Evolutionary conservation across 345 rosid genomes (phyloP), one percentile per base, ranked within the genome.

Genomic region (Hibiscus mutabilis): DNA sequence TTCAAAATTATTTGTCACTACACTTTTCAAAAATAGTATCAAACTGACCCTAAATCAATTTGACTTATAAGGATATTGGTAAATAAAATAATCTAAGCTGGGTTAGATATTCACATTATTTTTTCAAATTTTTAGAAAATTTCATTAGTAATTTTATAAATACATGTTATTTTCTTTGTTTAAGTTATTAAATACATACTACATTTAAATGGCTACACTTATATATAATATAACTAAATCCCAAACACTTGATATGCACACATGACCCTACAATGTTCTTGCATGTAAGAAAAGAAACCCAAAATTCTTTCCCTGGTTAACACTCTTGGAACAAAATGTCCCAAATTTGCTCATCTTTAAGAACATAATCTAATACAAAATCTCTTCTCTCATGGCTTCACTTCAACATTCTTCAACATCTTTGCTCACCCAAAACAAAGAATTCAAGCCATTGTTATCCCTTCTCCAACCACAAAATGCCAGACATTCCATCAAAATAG

Each of bases 401-500:
- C 13, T 57, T 40, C 73, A 70, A 21, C 22, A 14, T 55, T 70
- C 33, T 56, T 18, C 15, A 57, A 53, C 53, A 33, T 22, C 64
- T 12, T 37, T 21, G 22, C 53, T 33, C 22, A 35, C 53, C 24
- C 40, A 19, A 37, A 37, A 57, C 2, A 70, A 14, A 6, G 40
- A 24, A 49, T 55, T 25, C 73, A 70, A 10, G 8, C 22, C 31
- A 35, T 49, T 67, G 33, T 29, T 3, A n/a, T 27, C 37, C 10
- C 16, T 27, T 14, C 22, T 49, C 27, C 71, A 49, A 25, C 22
- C 24, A 15, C 22, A 27, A 27, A 46, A 46, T 27, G 42, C n/a
- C 21, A 47, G 44, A 21, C 73, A 56, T 70, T 70, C 58, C 73
- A 57, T 15, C 52, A 35, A 70, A 18, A 46, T 51, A 51, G 25